Base-by-base conservation (phyloP, 78 protist species). In the Blattamonas nauphoetae region DNA sequence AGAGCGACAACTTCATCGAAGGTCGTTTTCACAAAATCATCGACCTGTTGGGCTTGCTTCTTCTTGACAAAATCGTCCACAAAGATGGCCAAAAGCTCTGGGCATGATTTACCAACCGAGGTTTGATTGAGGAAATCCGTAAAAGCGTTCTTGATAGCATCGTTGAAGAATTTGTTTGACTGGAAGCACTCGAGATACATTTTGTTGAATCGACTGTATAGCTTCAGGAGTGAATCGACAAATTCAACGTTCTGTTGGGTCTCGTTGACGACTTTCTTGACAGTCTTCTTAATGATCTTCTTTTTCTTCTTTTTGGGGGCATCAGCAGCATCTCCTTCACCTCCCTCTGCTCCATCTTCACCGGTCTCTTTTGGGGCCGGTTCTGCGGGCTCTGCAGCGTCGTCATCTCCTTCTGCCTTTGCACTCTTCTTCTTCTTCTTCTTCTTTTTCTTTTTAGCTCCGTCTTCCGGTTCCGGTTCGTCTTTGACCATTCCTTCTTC, bases 31-130 rank as follows among this genome's bases (percentile, higher is more conserved):
- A 6, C 83, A 21, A 36, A 4, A 4, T 79, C 43, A 6, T 79
- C 83, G 33, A 11, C 6, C 43, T 6, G 43, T 11, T 79, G 83
- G 45, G 43, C 83, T 4, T 6, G 29, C 83, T 79, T 79, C 41
- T n/a, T 5, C 83, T 79, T 79, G 45, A 79, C 42, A 11, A 33
- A 79, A 4, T 79, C 83, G 83, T 79, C 83, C 33, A 79, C 83
- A 21, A 32, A 79, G 83, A 79, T 11, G 33, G 83, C 83, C 43
- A 79, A 6, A 4, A 79, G 83, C 83, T 38, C 43, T 6, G 83
- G 43, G 83, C 29, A 33, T 6, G 83, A 6, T 5, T 79, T 79
- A 5, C 11, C 21, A 21, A 32, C 83, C 32, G 83, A 33, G 42
- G 6, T 5, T 5, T 36, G 6, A 21, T 79, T 79, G 83, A 79